Conservation (phyloP, 2,329 filamentous ascomycete species). For the Ceratocystis albifundus region DNA sequence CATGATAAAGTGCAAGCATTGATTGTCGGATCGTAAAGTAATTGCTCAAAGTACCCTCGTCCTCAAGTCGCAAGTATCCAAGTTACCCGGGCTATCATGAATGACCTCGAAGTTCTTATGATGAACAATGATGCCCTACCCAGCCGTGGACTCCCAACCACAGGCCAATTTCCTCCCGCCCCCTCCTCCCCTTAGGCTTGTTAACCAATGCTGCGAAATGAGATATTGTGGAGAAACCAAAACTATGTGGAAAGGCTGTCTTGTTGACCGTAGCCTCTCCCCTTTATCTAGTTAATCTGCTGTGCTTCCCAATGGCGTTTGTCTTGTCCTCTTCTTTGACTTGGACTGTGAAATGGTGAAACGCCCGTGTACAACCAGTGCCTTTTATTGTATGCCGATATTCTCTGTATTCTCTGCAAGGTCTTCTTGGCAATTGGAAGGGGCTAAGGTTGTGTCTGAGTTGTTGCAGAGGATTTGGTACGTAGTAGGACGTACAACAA, state of each 20-base stretch:
- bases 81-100: too few relatives aligned
- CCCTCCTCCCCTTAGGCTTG: background rate
- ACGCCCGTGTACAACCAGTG: background rate
- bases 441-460: too few relatives aligned
- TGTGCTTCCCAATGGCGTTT: too few relatives aligned
- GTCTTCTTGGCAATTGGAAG: too few relatives aligned
- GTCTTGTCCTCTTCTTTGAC: background rate
- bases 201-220: background rate
- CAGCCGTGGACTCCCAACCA: background rate
- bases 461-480: background rate
- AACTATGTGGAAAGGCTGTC: background rate
- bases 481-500: background rate
- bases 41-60: background rate
- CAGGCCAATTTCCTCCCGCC: background rate
- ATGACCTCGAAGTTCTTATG: too few relatives aligned
- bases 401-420: too few relatives aligned
- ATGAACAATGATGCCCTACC: too few relatives aligned
- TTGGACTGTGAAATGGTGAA: background rate
- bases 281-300: background rate
- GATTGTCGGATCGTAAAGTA: background rate
- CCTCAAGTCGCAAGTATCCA: background rate
- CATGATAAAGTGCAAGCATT: conserved; percentile 4
- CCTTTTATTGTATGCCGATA: background rate
- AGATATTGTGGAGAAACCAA: background rate
- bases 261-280: background rate